Base-by-base conservation (phyloP, 2,329 filamentous ascomycete genomes). In the Penicillium sp. region DNA sequence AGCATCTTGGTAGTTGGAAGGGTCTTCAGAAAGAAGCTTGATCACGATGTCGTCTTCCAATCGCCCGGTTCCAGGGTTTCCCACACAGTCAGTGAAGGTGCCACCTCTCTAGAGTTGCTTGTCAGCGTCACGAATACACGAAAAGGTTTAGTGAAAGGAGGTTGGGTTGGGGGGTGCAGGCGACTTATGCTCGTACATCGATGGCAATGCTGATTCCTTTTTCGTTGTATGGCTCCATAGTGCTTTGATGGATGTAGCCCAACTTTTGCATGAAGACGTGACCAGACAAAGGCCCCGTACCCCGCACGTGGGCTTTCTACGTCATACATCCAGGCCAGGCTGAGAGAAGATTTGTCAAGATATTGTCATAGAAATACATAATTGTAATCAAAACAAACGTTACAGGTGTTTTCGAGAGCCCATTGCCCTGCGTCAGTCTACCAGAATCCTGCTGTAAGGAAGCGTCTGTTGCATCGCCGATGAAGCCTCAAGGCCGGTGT, bases 21-120 rank as follows among this genome's bases (percentile, higher is more conserved):
- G 91, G 67, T 95, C 91, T 62, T 92, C 89, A 2, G 89, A 95
- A 15, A 95, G 81, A 2, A 95, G 81, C 73, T 95, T 95, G 71
- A 93, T 89, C 48, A 95, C 78, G 45, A 90, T 79, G 66, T 93
- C 87, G 67, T 91, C 81, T 64, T 81, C 76, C 18, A 58, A 39
- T n/a, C 52, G 47, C 15, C 79, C 87, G 57, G 77, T 84, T 61
- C 80, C 83, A 4, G 87, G 81, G 62, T 59, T 61, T 10, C 58
- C 59, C 3, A 62, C 44, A 20, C 58, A 60, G 23, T 61, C 60
- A 3, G 57, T 61, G 42, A 61, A 62, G 18, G 60, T 62, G 12
- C 58, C 57, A 7, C 57, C 60, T 46, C 60, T 54, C 57, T 61
- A 47, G 18, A 20, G 12, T 4, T 12, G 20, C 15, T n/a, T 20